phyloP scores from a whole-genome alignment of 164 flowering plant species.

The Nymphaea thermarum region DNA sequence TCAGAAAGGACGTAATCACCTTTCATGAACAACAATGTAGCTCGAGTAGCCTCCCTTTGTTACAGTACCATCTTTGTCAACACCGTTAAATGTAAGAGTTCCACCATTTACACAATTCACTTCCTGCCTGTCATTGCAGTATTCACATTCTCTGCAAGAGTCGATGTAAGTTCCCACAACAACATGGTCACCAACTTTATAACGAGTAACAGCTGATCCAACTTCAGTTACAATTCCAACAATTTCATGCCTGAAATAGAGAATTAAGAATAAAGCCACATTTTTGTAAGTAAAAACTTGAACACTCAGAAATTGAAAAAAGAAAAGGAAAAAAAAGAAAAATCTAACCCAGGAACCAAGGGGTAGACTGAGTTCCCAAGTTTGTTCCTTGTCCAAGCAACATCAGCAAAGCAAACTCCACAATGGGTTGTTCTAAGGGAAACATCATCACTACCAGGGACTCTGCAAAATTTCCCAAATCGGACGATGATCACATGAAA shows the following conservation, averaged over 20 bases:
- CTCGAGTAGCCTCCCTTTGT: conserved; percentile 86
- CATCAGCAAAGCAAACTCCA: conserved; percentile 78
- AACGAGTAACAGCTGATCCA: conserved; percentile 48
- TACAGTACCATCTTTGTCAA: conserved; percentile 68
- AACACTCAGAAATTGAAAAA: background rate
- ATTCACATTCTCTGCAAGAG: conserved; percentile 74
- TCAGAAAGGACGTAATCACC: conserved; percentile 18
- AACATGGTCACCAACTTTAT: conserved; percentile 73
- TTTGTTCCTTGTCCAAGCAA: conserved; percentile 40
- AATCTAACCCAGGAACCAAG: conserved; percentile 67
- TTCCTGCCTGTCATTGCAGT: conserved; percentile 49
- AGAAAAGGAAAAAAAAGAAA: background rate
- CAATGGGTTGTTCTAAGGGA: conserved; percentile 62
- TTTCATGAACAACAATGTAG: conserved; percentile 56
- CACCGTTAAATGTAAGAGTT: conserved; percentile 42
- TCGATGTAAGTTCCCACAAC: conserved; percentile 82
- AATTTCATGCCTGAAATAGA: conserved; percentile 65
- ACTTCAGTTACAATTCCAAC: conserved; percentile 66
- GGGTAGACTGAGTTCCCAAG: conserved; percentile 44
- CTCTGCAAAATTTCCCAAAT: conserved; percentile 23
- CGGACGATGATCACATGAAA: too few relatives aligned
- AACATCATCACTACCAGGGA: conserved; percentile 39
- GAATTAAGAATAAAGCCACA: background rate
- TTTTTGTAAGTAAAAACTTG: too few relatives aligned
- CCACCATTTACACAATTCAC: conserved; percentile 40